Base-by-base conservation (phyloP, 2,329 filamentous ascomycete genomes). In the Penicillium crustosum region DNA sequence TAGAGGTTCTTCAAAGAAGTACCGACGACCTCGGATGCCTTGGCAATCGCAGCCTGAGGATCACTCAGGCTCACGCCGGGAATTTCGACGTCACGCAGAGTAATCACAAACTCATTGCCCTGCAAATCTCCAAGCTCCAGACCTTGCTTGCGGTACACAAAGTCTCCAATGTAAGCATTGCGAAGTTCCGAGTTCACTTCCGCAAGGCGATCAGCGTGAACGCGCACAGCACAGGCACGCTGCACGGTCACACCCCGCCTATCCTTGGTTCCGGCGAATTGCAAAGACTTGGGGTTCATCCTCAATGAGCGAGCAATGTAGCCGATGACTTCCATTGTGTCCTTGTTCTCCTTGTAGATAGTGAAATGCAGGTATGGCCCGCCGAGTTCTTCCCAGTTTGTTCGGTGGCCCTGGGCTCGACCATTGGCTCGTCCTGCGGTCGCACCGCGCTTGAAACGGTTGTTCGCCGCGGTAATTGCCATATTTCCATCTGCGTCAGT, bases 261-360 rank as follows among this genome's bases (percentile, higher is more conserved):
- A 71, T 97, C 93, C 75, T 97, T 97, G 58, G 92, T 97, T 9
- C 93, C 93, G 4, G 93, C 91, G 67, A 96, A 93, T 57, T 86
- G 82, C 66, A 93, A 89, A 27, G 84, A 81, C 71, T 90, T 92
- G 4, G 82, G 71, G 41, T 82, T 82, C 62, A 90, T 80, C 70
- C 88, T 89, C 61, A 96, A 77, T 62, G 89, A 83, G 43, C 88
- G 88, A 1, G 88, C 85, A 41, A 97, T 83, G 68, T 89, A 90
- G 53, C 86, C 88, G 53, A 95, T 82, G 0, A 91, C 88, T 67
- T 97, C 93, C 90, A 96, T 95, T 1, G 93, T 97, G 71, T 97
- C 93, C 71, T 93, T 93, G 77, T 97, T 97, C 77, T 96, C 93
- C 77, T 97, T 97, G 83, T 93, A 95, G 51, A 97, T 81, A 0